A percentile compares a stretch with the other conserved stretches of the same genome.
Conservation (phyloP, 768 basidiomycete genomes). For the Sarcodon aspratus region DNA sequence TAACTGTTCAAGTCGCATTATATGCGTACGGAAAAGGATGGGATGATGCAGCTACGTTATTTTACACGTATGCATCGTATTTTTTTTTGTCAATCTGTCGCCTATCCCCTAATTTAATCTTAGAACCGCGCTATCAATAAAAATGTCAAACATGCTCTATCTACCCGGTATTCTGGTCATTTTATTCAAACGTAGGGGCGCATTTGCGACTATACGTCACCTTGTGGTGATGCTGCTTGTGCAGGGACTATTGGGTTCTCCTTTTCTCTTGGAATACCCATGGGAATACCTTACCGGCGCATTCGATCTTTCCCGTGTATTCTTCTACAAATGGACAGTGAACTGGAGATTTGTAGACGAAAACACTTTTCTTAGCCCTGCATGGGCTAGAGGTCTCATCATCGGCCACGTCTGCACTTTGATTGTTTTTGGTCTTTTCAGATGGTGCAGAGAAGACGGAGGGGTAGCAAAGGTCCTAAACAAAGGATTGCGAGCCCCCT, state of each 20-base stretch:
- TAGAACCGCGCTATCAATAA: slow-evolving; percentile 79
- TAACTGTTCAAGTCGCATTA: slow-evolving; percentile 56
- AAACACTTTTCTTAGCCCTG: slow-evolving; percentile 55
- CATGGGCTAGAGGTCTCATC: slow-evolving; percentile 54
- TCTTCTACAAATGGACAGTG: slow-evolving; percentile 95
- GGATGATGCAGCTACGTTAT: slow-evolving; percentile 24
- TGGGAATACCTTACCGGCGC: slow-evolving; percentile 62
- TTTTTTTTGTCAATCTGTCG: neutral
- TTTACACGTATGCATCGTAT: neutral
- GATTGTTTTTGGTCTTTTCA: slow-evolving; percentile 51
- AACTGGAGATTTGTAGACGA: slow-evolving; percentile 91
- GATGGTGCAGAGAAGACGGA: slow-evolving; percentile 72
- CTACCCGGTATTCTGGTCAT: slow-evolving; percentile 81
- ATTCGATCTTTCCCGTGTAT: slow-evolving; percentile 81
- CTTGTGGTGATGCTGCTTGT: slow-evolving; percentile 29
- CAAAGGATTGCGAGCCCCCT: slow-evolving; percentile 41
- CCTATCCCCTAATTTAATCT: neutral
- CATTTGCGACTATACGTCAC: slow-evolving; percentile 39
- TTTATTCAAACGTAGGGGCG: slow-evolving; percentile 62
- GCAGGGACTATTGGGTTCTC: slow-evolving; percentile 54
- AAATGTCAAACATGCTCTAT: slow-evolving; percentile 91
- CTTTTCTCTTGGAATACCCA: slow-evolving; percentile 55
- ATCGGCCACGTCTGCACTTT: slow-evolving; percentile 52
- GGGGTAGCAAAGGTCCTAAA: slow-evolving; percentile 45
- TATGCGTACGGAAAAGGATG: slow-evolving; percentile 47